Evolutionary conservation across 2,329 filamentous ascomycete species (phyloP), one percentile per base, ranked within the genome.

Genomic region (Atkinsonella texensis): DNA sequence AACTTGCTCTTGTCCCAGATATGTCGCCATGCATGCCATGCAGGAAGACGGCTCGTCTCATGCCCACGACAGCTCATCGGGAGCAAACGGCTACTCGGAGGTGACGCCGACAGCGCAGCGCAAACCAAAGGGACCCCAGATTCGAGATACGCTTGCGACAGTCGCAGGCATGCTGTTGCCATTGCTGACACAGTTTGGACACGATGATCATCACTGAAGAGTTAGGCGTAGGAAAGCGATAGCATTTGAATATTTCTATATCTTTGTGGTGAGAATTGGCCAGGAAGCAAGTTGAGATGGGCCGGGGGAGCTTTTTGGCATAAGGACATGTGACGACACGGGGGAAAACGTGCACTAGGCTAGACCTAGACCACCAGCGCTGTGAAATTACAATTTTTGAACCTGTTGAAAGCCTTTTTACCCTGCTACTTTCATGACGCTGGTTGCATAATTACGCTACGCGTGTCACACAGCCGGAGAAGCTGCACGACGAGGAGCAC

Each of bases 21-120:
- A 97, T 63, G 93, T 98, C 43, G 93, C 93, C 1, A 96, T 97
- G 90, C 93, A 98, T 64, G 89, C 90, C 1, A 95, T 97, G 89
- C 87, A 94, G 64, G 90, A 95, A 62, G 80, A 83, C 20, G 71
- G 74, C 49, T 67, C 68, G 9, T 64, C 69, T 2, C 70, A 76
- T 32, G 67, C 70, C 49, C 74, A 82, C 56, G 73, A 80, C n/a
- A 72, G 78, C 52, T 67, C 71, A 49, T 60, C 67, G 0, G 61
- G 64, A 5, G 62, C 68, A 38, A 81, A 83, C 55, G 76, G 81
- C 49, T 81, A 80, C 61, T 60, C 71, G 7, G 79, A 83, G 18
- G 68, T 69, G 2, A 67, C 64, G 46, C 60, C 65, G 15, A 52
- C 65, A 38, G 60, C 70, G 41, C 74, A 78, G 61, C 71, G 74